Conservation (phyloP, 495 filamentous ascomycete species). For the Lepraria neglecta region DNA sequence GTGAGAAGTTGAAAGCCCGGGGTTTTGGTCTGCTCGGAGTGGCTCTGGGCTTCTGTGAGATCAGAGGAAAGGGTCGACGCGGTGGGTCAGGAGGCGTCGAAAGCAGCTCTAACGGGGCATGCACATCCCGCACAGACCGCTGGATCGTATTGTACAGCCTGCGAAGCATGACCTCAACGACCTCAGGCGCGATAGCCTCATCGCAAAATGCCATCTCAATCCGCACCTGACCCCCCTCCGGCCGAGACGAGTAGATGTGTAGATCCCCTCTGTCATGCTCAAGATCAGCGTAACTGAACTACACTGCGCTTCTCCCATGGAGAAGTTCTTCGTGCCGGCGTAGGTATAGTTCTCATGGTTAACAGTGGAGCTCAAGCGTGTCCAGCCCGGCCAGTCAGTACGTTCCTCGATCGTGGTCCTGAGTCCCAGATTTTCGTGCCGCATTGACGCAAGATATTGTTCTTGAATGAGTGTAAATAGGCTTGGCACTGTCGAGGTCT, state of each 20-base stretch:
- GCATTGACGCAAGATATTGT: slow-evolving; percentile 54
- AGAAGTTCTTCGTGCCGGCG: slow-evolving; percentile 33
- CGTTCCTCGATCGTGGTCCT: slow-evolving; percentile 53
- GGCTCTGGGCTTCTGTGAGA: no score
- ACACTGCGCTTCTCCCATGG: slow-evolving; percentile 44
- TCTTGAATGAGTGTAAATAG: slow-evolving; percentile 52
- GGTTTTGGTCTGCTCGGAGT: no score
- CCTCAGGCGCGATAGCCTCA: slow-evolving; percentile 38
- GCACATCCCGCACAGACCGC: slow-evolving; percentile 45
- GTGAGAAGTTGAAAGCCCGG: no score
- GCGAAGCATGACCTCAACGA: slow-evolving; percentile 42
- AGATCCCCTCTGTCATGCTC: slow-evolving; percentile 49
- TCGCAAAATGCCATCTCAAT: slow-evolving; percentile 43
- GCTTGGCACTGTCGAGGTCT: slow-evolving; percentile 44
- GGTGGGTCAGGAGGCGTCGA: neutral
- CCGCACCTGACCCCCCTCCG: slow-evolving; percentile 37
- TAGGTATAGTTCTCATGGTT: slow-evolving; percentile 46
- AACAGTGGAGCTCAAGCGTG: slow-evolving; percentile 43
- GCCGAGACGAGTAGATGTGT: slow-evolving; percentile 43
- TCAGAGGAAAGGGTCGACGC: no score
- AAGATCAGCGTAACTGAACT: slow-evolving; percentile 44
- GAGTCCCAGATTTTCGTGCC: slow-evolving; percentile 53
- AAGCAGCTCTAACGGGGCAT: slow-evolving; percentile 39
- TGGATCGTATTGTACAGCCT: slow-evolving; percentile 47
- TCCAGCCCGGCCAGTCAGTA: slow-evolving; percentile 52